These are phyloP conservation scores for Aschersonia sp. DNA, from an alignment of 2,329 filamentous ascomycete species.

Conservation along the genomic window DNA sequence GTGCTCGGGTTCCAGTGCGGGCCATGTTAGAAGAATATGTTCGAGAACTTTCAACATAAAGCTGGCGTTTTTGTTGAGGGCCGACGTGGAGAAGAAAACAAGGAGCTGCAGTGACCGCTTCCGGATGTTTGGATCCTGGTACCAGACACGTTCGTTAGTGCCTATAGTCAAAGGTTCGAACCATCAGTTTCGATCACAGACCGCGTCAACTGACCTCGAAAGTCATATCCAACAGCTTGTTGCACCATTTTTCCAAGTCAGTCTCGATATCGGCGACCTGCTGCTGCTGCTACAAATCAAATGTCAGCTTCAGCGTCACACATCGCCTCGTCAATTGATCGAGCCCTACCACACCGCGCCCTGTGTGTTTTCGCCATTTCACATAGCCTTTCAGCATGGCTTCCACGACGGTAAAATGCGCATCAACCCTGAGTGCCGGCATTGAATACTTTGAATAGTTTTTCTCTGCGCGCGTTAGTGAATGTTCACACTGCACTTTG, in stretches of 20 bases:
- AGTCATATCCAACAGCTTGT: slow-evolving; percentile 51
- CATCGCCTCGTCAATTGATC: not conserved
- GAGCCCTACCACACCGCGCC: slow-evolving; percentile 15
- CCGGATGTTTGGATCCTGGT: slow-evolving; percentile 63
- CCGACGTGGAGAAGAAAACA: slow-evolving; percentile 72
- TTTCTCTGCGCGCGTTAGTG: slow-evolving; percentile 21
- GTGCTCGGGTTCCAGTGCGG: slow-evolving; percentile 56
- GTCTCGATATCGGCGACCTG: slow-evolving; percentile 44
- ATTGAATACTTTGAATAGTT: slow-evolving; percentile 56
- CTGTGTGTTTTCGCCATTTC: slow-evolving; percentile 47
- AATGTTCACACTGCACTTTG: not conserved
- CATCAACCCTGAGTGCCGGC: slow-evolving; percentile 68
- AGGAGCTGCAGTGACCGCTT: slow-evolving; percentile 71
- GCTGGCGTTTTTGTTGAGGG: slow-evolving; percentile 58
- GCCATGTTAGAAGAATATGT: slow-evolving; percentile 74
- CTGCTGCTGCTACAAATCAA: slow-evolving; percentile 20
- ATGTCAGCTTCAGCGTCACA: not conserved
- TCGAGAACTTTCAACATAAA: slow-evolving; percentile 87
- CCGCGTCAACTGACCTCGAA: slow-evolving; percentile 38
- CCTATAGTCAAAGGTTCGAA: too few species aligned
- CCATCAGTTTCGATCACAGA: too few species aligned
- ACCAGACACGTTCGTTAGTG: not conserved
- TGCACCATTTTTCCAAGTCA: slow-evolving; percentile 59
- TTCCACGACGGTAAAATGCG: slow-evolving; percentile 80
- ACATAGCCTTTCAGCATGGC: slow-evolving; percentile 78